A percentile compares a stretch with the other conserved stretches of the same genome.
phyloP scores from a whole-genome alignment of 805 yeast genomes.

The Yamadazyma kitorensis region DNA sequence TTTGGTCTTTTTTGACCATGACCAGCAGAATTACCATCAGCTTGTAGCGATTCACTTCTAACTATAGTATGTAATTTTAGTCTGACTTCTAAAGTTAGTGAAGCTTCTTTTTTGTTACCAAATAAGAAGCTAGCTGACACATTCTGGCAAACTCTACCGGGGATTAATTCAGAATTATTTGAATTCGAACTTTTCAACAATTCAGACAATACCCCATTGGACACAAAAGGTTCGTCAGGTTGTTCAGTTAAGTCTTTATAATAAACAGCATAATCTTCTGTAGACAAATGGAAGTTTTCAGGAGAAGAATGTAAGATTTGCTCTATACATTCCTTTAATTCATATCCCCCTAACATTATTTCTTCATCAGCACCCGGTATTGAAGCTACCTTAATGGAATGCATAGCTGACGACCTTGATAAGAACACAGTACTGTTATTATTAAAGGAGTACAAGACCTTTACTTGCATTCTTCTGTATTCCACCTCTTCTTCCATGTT shows the following conservation, averaged over 20 bases:
- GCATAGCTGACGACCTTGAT: conserved; percentile 34
- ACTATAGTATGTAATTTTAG: conserved; percentile 46
- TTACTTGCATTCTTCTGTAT: conserved; percentile 42
- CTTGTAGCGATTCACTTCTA: conserved; percentile 1
- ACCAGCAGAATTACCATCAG: neutral
- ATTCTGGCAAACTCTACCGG: conserved; percentile 60
- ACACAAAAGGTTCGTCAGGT: conserved; percentile 47
- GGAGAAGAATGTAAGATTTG: conserved; percentile 40
- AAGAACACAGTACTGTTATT: conserved; percentile 41
- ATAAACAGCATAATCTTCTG: conserved; percentile 44
- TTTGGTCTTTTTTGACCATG: conserved; percentile 2
- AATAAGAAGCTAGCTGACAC: conserved; percentile 44
- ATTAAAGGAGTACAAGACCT: conserved; percentile 44
- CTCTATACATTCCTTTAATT: conserved; percentile 35
- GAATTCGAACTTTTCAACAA: conserved; percentile 23
- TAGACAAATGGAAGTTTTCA: conserved; percentile 37
- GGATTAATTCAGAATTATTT: conserved; percentile 28
- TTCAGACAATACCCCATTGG: conserved; percentile 37
- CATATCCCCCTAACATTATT: conserved; percentile 40
- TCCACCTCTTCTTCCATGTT: conserved; percentile 12
- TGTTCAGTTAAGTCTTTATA: conserved; percentile 47
- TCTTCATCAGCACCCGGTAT: conserved; percentile 31
- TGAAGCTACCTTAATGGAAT: conserved; percentile 36
- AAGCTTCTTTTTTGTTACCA: conserved; percentile 35
- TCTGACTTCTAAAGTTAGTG: conserved; percentile 56